These are phyloP conservation scores for Hortiboletus campestris DNA, from an alignment of 768 basidiomycete species.

Conservation along the genomic window DNA sequence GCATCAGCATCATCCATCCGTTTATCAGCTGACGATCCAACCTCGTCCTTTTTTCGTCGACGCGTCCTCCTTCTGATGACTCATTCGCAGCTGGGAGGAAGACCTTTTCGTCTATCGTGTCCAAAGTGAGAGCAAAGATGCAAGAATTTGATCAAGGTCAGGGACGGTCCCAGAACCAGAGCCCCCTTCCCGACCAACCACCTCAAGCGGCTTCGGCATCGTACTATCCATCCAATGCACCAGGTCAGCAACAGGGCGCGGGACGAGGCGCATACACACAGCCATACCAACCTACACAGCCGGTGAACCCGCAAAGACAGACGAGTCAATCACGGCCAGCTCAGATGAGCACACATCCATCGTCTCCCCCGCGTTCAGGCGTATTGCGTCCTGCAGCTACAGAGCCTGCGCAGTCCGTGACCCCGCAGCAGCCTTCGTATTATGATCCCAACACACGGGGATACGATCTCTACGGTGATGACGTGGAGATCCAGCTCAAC, in stretches of 20 bases:
- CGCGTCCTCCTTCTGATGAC: background rate
- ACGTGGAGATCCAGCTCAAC: slow-evolving; percentile 12
- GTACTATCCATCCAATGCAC: background rate
- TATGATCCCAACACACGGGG: slow-evolving; percentile 35
- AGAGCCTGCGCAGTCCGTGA: background rate
- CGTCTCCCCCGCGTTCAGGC: slow-evolving; percentile 15
- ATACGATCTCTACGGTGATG: slow-evolving; percentile 28
- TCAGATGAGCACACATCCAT: slow-evolving; percentile 7
- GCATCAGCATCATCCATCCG: background rate
- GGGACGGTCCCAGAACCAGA: slow-evolving; percentile 18
- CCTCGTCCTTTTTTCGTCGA: background rate
- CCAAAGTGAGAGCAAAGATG: slow-evolving; percentile 81
- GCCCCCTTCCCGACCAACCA: background rate
- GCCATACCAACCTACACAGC: background rate
- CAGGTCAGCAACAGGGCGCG: background rate
- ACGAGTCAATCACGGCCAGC: slow-evolving; percentile 5
- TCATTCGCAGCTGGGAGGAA: slow-evolving; percentile 64
- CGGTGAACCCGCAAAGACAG: background rate
- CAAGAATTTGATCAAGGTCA: slow-evolving; percentile 68
- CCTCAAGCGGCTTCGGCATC: background rate
- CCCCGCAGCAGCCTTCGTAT: slow-evolving; percentile 28
- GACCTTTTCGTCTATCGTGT: slow-evolving; percentile 68
- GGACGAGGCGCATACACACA: slow-evolving; percentile 7
- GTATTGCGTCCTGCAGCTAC: background rate
- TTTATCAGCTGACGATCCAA: background rate